A percentile compares a stretch with the other conserved stretches of the same genome.
Conservation (phyloP, 2,329 filamentous ascomycete genomes). For the Ophiostoma angusticollis region DNA sequence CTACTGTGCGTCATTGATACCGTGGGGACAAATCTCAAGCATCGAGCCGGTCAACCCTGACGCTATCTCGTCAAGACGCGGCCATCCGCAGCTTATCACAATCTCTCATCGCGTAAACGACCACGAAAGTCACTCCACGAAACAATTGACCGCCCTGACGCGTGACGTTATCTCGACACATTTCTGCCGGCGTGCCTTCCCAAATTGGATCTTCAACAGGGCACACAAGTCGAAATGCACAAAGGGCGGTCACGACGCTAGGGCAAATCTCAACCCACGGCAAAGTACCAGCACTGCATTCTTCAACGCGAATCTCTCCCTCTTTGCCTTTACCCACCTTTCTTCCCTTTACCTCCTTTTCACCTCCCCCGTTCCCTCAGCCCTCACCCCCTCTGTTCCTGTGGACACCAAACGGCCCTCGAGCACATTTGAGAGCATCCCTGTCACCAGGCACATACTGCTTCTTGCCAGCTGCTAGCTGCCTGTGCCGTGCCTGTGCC, state of each 20-base stretch:
- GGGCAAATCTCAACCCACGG: constrained; percentile 1
- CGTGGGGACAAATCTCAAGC: too few relatives aligned
- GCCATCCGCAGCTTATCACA: not conserved
- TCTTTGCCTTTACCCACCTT: not conserved
- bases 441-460: too few relatives aligned
- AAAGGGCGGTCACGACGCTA: constrained; percentile 4
- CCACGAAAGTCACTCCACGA: not conserved
- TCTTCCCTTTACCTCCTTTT: not conserved
- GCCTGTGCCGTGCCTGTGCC: constrained; percentile 1
- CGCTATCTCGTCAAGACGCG: too few relatives aligned
- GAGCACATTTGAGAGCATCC: too few relatives aligned
- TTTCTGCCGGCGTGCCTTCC: constrained; percentile 4
- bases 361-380: not conserved
- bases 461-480: not conserved
- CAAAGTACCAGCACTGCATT: constrained; percentile 2
- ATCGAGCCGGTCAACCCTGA: too few relatives aligned
- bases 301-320: constrained; percentile 1
- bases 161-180: constrained; percentile 4
- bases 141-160: constrained; percentile 2
- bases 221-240: not conserved
- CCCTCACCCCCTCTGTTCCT: not conserved
- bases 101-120: not conserved
- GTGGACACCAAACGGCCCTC: too few relatives aligned
- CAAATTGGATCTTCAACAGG: constrained; percentile 5
- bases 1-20: too few relatives aligned